These are phyloP conservation scores for Apiospora arundinis DNA, from an alignment of 2,329 filamentous ascomycete species.

Conservation along the genomic window DNA sequence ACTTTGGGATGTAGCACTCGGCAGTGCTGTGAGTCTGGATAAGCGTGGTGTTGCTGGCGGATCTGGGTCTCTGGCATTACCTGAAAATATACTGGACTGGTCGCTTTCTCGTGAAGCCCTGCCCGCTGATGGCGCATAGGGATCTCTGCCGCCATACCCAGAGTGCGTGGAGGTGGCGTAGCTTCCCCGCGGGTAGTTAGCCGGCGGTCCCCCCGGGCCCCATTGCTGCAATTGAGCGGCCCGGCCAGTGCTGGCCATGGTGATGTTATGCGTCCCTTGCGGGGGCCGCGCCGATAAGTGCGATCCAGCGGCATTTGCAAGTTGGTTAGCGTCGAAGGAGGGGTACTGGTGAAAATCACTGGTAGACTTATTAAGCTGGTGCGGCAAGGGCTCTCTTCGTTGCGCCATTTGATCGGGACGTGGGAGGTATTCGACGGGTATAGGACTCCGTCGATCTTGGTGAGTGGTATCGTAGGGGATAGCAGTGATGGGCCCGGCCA, in stretches of 20 bases:
- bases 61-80: constrained; percentile 56
- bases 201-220: constrained; percentile 52
- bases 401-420: constrained; percentile 67
- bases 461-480: constrained; percentile 82
- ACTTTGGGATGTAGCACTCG: constrained; percentile 62
- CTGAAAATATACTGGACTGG: constrained; percentile 62
- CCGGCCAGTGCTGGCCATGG: constrained; percentile 74
- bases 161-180: constrained; percentile 52
- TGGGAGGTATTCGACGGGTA: constrained; percentile 76
- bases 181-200: constrained; percentile 52
- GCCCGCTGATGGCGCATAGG: constrained; percentile 40
- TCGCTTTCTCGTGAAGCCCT: constrained; percentile 47
- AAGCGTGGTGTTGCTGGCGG: constrained; percentile 49
- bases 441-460: constrained; percentile 71
- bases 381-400: constrained; percentile 77
- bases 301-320: constrained; percentile 54
- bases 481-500: constrained; percentile 82
- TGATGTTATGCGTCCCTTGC: constrained; percentile 65
- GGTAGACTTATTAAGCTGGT: constrained; percentile 80
- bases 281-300: constrained; percentile 64
- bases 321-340: constrained; percentile 64
- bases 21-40: constrained; percentile 56
- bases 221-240: constrained; percentile 80
- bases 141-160: constrained; percentile 60
- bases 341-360: constrained; percentile 92